These are phyloP conservation scores for Vaccinium vitisidaea DNA, from an alignment of 148 eudicot genomes.

Conservation along the genomic window DNA sequence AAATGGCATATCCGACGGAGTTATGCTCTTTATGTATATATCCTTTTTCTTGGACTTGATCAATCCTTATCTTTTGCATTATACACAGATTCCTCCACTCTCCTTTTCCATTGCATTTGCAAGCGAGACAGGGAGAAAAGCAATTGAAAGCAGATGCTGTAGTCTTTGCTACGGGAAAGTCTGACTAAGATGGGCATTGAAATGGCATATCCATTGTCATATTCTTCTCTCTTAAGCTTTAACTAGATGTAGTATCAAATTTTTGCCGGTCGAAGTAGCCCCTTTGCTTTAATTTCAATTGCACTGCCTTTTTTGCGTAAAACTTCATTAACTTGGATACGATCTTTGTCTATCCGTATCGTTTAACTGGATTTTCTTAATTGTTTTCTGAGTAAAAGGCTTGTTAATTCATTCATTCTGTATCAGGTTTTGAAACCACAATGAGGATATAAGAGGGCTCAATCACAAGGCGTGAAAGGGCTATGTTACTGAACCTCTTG, in stretches of 20 bases:
- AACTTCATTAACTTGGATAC: not conserved
- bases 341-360: not conserved
- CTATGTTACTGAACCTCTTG: not conserved
- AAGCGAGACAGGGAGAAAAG: slow-evolving; percentile 5
- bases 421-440: not conserved
- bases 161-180: not conserved
- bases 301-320: not conserved
- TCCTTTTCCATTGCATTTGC: slow-evolving; percentile 11
- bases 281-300: not conserved
- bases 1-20: slow-evolving; percentile 22
- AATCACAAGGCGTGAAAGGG: not conserved
- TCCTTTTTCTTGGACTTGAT: slow-evolving; percentile 12
- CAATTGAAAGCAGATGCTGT: slow-evolving; percentile 26
- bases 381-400: not conserved
- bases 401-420: not conserved
- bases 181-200: slow-evolving; percentile 2
- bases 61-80: slow-evolving; percentile 9
- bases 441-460: not conserved
- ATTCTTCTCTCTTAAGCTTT: slow-evolving; percentile 16
- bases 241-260: not conserved
- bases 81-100: slow-evolving; percentile 15
- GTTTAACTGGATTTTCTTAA: not conserved
- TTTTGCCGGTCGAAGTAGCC: not conserved
- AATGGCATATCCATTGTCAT: slow-evolving; percentile 32
- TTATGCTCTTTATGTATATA: not conserved